A percentile compares a stretch with the other conserved stretches of the same genome.
Evolutionary conservation across 768 basidiomycete species (phyloP).

Genomic region (Mycena kentingensis): DNA sequence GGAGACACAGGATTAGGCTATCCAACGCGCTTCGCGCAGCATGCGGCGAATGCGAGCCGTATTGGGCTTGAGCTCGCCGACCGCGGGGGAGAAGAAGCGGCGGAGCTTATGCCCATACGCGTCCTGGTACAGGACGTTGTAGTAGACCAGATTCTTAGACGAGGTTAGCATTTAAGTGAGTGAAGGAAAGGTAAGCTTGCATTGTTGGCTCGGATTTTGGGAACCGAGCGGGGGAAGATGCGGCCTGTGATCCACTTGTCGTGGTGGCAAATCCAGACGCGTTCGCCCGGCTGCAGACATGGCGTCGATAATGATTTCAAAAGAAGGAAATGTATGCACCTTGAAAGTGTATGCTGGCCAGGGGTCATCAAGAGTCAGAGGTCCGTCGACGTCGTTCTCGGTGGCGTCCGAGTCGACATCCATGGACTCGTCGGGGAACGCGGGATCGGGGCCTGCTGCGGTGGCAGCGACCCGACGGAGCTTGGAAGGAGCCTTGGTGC

Average conservation of each 20-base stretch:
- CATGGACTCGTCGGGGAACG: constrained; percentile 5
- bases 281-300: constrained; percentile 11
- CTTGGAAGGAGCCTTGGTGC: constrained; percentile 12
- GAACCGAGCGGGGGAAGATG: constrained; percentile 18
- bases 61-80: constrained; percentile 70
- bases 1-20: too few species aligned
- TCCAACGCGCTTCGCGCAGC: constrained; percentile 51
- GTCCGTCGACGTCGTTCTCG: constrained; percentile 8
- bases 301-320: constrained; percentile 4
- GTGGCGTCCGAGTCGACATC: constrained; percentile 12
- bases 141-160: constrained; percentile 27
- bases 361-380: constrained; percentile 45
- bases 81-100: constrained; percentile 63
- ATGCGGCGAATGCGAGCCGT: constrained; percentile 45
- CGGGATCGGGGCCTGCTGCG: constrained; percentile 6
- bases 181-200: constrained; percentile 5
- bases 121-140: constrained; percentile 56
- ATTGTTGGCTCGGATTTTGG: constrained; percentile 12
- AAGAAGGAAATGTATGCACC: constrained; percentile 33
- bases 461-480: background rate
- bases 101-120: constrained; percentile 51
- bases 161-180: background rate
- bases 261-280: constrained; percentile 18
- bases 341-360: constrained; percentile 57
- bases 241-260: constrained; percentile 19